Base-by-base conservation (phyloP, 805 yeast species). In the Starmerella apicola region DNA sequence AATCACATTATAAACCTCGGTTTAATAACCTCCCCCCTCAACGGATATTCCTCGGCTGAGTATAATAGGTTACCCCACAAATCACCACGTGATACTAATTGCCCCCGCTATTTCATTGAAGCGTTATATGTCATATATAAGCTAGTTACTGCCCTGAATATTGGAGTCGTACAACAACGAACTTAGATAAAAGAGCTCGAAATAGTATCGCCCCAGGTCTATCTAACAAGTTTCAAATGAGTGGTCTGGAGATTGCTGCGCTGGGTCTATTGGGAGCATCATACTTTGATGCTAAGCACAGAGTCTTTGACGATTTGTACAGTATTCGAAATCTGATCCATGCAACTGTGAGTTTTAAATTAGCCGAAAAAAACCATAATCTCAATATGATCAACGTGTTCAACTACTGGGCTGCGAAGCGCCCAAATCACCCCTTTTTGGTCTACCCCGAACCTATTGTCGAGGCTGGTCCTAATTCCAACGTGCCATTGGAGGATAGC, bases 331-430 rank as follows among this genome's bases (percentile, higher is more conserved):
- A 38, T n/a, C 38, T 43, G n/a, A 25, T 41, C 15, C 20, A 37
- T 12, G 41, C 42, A 12, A 34, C 23, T 10, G 12, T 48, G 18
- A 8, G 10, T 5, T 30, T 42, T 36, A 19, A 13, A 9, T n/a
- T 42, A 6, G 45, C 48, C 13, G 28, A 31, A 20, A 26, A 34
- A 8, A 40, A 41, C 13, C 53, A 52, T 18, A 32, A 39, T 30
- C 56, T 77, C 38, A 76, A 77, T 50, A 69, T 70, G 51, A 84
- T 91, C 85, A 78, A 81, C 56, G 48, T 61, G 15, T 74, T 84
- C 49, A 93, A 80, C 49, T 48, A 60, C 21, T 59, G 70, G n/a
- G 85, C 68, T 3, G 40, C 53, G 20, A 56, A 60, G 39, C 52
- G 70, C 46, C 74, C 79, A 4, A 58, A 74, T 46, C 66, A 66